Evolutionary conservation across 768 basidiomycete genomes (phyloP).

Genomic region (Cystofilobasidium bisporidii): DNA sequence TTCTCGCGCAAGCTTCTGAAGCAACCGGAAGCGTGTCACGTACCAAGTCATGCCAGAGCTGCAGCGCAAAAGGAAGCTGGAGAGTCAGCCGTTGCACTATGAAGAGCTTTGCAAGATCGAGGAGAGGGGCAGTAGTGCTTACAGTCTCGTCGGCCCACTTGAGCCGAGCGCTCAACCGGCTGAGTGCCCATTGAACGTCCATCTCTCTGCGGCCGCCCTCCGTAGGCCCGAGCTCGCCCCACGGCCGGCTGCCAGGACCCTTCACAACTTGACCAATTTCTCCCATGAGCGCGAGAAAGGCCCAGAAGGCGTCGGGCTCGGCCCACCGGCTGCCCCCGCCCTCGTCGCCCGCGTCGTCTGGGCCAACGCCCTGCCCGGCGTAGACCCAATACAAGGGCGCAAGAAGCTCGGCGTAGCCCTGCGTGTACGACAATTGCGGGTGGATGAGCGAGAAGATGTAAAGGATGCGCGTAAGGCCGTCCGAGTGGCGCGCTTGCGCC

Average conservation of each 20-base stretch:
- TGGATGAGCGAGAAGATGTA: constrained; percentile 32
- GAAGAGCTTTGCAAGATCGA: too few relatives aligned
- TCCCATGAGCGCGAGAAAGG: constrained; percentile 32
- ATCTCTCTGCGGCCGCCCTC: constrained; percentile 2
- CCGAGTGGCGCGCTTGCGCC: constrained; percentile 25
- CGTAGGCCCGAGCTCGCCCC: constrained; percentile 5
- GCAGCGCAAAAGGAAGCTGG: too few relatives aligned
- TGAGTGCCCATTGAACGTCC: constrained; percentile 25
- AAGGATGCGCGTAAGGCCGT: constrained; percentile 31
- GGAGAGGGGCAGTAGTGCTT: constrained; percentile 5
- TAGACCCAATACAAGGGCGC: constrained; percentile 32
- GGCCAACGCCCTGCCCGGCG: constrained; percentile 5
- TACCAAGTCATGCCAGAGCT: neutral
- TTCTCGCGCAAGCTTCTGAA: too few relatives aligned
- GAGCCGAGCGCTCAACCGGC: constrained; percentile 30
- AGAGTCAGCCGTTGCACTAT: too few relatives aligned
- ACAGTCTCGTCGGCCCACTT: constrained; percentile 34
- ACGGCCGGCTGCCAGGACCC: constrained; percentile 14
- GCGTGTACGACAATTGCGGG: constrained; percentile 32
- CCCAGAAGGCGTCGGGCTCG: constrained; percentile 36
- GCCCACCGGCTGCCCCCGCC: constrained; percentile 20
- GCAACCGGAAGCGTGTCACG: too few relatives aligned
- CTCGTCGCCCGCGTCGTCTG: neutral
- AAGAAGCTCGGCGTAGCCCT: constrained; percentile 30
- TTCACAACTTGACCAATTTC: constrained; percentile 31